Conservation (phyloP, 129 eudicot species). For the Cynara cardunculus region DNA sequence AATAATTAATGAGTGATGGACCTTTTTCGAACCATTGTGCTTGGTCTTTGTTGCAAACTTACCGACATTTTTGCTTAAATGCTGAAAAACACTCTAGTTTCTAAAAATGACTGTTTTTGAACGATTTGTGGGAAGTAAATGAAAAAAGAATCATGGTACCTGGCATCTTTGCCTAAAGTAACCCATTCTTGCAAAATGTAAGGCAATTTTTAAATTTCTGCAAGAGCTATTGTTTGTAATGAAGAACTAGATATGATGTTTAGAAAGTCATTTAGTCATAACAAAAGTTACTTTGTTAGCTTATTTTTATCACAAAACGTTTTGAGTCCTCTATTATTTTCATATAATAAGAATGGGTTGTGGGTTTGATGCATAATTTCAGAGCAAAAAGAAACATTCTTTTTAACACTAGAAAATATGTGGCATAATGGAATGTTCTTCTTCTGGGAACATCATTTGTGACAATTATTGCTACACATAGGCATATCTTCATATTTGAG, state of each 20-base stretch:
- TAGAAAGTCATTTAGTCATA: not conserved
- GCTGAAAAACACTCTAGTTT: not conserved
- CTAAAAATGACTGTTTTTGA: not conserved
- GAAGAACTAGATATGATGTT: not conserved
- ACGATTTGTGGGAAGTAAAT: not conserved
- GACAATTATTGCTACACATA: conserved; percentile 26
- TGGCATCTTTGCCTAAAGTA: not conserved
- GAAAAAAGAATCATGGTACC: not conserved
- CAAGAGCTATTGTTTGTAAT: not conserved
- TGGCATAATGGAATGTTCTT: conserved; percentile 8
- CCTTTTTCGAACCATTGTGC: not conserved
- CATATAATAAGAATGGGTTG: not conserved
- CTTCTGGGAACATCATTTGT: conserved; percentile 5
- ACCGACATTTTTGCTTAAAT: not conserved
- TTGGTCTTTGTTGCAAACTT: not conserved
- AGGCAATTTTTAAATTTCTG: conserved; percentile 4
- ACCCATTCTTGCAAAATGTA: not conserved
- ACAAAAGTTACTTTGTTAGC: not conserved
- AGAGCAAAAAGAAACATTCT: not conserved
- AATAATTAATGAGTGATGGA: not conserved
- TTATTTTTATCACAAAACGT: not conserved
- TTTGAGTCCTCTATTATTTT: not conserved
- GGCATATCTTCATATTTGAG: conserved; percentile 24
- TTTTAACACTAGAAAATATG: not conserved
- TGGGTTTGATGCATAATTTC: not conserved